Evolutionary conservation across 345 rosid genomes (phyloP), one percentile per base, ranked within the genome.

Genomic region (Pugionium cornutum): DNA sequence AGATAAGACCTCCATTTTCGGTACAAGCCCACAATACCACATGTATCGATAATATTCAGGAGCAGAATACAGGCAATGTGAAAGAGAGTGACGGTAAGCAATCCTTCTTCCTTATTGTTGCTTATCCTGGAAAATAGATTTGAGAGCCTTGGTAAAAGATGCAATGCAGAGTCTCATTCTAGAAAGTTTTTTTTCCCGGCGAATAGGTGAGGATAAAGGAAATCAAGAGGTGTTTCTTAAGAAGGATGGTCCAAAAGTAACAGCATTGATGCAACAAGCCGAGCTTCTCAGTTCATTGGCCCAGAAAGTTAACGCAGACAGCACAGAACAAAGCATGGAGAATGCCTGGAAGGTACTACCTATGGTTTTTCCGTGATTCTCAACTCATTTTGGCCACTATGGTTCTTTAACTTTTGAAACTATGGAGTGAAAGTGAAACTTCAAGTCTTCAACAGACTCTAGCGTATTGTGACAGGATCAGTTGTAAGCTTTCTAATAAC

Each of bases 211-310:
- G 65, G 73, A 58, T 61, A 63, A 67, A 65, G 80, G 74, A 56
- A 72, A 18, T 4, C 83, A 70, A 77, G 88, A 84, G 59, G 79
- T 76, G 31, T 88, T 83, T 82, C 78, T 94, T 34, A 83, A 64
- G 39, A 87, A 88, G 78, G 95, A 88, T 76, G 91, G 88, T 81
- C 88, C 96, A 58, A 90, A 85, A 83, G 77, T 88, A 66, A 51
- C 80, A 61, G 83, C 84, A 72, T 70, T 94, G 81, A 78, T 87
- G 89, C 88, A 90, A 81, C 99, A 90, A 82, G 91, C 97, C 29
- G 91, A 88, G 76, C 85, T 90, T 75, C 88, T 94, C 64, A 83
- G 85, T 74, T 83, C 99, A 53, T 83, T 94, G 42, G 85, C 96
- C 2, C 54, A 63, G 66, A 94, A 84, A 85, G 89, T 94, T 51